Percentiles rank a stretch among this genome's conserved stretches.
phyloP scores from a whole-genome alignment of 768 basidiomycete genomes.

The Tylopilus plumbeoviolaceoides region DNA sequence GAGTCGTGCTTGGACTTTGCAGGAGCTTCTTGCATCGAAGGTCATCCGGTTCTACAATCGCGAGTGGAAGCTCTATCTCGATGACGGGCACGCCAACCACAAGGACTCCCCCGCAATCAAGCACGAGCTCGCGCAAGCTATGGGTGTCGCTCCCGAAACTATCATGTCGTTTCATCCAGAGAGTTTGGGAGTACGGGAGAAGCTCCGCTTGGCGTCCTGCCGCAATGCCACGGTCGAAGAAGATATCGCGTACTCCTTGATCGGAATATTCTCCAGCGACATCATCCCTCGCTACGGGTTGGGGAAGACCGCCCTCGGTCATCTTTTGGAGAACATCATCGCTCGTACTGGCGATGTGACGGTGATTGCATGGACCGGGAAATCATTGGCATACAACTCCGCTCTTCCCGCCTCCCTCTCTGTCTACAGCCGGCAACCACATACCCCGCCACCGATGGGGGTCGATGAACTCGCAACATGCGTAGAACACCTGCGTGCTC shows the following conservation, averaged over 20 bases:
- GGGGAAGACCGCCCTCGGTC: slow-evolving; percentile 1
- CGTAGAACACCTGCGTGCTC: neutral
- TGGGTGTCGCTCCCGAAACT: neutral
- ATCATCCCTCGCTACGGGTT: slow-evolving; percentile 5
- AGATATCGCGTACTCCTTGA: neutral
- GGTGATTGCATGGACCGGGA: slow-evolving; percentile 8
- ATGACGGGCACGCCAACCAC: slow-evolving; percentile 6
- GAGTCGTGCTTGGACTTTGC: neutral
- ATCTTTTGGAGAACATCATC: slow-evolving; percentile 7
- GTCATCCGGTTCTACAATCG: slow-evolving; percentile 9
- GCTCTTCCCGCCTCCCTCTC: slow-evolving; percentile 6
- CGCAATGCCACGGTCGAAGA: slow-evolving; percentile 6
- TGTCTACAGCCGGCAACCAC: slow-evolving; percentile 1
- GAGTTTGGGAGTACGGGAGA: slow-evolving; percentile 3
- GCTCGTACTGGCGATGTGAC: slow-evolving; percentile 5
- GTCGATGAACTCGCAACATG: neutral
- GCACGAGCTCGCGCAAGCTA: slow-evolving; percentile 6
- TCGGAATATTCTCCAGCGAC: slow-evolving; percentile 8
- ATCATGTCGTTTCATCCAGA: slow-evolving; percentile 3
- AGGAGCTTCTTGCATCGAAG: slow-evolving; percentile 6
- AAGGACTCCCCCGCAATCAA: neutral
- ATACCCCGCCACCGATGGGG: neutral
- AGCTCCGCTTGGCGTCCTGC: slow-evolving; percentile 6
- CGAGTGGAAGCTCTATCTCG: slow-evolving; percentile 7
- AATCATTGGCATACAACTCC: slow-evolving; percentile 5